Evolutionary conservation across 768 basidiomycete species (phyloP).

Genomic region (Cytidiella melzeri): DNA sequence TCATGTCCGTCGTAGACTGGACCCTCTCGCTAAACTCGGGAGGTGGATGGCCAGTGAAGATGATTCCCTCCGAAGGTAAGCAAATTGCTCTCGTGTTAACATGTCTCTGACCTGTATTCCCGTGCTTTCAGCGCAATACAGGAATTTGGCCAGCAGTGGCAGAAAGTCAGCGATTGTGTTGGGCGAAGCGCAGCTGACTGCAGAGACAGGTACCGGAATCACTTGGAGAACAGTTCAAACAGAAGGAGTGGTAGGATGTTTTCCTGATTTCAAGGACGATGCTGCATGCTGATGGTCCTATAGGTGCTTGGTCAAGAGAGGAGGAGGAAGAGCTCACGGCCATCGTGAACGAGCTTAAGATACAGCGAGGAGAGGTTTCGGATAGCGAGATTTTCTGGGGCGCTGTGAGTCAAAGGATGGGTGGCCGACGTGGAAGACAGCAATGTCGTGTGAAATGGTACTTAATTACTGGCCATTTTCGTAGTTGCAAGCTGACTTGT

Average conservation of each 20-base stretch:
- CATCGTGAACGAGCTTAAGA: slow-evolving; percentile 72
- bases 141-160: slow-evolving; percentile 74
- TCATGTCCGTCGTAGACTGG: slow-evolving; percentile 61
- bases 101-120: neutral
- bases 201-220: slow-evolving; percentile 81
- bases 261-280: neutral
- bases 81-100: slow-evolving; percentile 5
- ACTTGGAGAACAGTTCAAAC: slow-evolving; percentile 61
- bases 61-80: slow-evolving; percentile 53
- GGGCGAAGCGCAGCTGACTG: slow-evolving; percentile 78
- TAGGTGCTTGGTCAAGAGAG: slow-evolving; percentile 70
- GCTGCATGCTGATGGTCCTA: neutral
- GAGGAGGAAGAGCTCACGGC: slow-evolving; percentile 70
- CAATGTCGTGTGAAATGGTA: slow-evolving; percentile 89
- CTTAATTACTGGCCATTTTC: too few relatives aligned
- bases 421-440: slow-evolving; percentile 65
- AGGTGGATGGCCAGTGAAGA: slow-evolving; percentile 69
- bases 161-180: slow-evolving; percentile 63
- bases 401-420: slow-evolving; percentile 71
- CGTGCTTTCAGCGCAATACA: slow-evolving; percentile 51
- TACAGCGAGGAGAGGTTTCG: slow-evolving; percentile 62
- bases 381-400: slow-evolving; percentile 85
- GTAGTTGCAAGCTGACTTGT: too few relatives aligned
- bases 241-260: slow-evolving; percentile 46
- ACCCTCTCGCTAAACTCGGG: slow-evolving; percentile 67